Conservation (phyloP, 2,329 filamentous ascomycete genomes). For the Periconia digitata region DNA sequence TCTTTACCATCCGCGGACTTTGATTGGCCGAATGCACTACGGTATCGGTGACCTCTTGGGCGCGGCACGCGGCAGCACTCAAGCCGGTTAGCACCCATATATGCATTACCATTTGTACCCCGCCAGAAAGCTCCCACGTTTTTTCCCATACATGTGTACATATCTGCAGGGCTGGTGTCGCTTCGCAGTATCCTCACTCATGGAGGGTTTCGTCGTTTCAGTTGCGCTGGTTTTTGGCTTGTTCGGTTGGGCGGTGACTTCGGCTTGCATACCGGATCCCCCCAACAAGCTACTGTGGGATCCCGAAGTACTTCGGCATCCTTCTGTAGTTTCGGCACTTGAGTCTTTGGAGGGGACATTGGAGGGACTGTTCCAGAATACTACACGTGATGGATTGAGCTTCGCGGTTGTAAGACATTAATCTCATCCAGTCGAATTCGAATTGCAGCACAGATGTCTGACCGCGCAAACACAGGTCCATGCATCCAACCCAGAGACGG, state of each 20-base stretch:
- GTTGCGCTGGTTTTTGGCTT: not conserved
- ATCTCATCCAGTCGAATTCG: not conserved
- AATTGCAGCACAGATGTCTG: not conserved
- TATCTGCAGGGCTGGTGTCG: not conserved
- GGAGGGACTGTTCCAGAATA: conserved; percentile 18
- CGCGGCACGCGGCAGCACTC: no score
- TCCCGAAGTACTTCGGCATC: conserved; percentile 19
- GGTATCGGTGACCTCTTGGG: not conserved
- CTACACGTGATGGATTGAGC: conserved; percentile 31
- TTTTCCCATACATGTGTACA: not conserved
- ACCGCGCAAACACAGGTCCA: conserved; percentile 21
- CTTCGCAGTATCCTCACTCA: not conserved
- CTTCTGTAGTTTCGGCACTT: conserved; percentile 25
- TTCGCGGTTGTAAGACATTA: conserved; percentile 29
- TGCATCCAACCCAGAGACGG: conserved; percentile 20
- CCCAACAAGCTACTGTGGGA: conserved; percentile 22
- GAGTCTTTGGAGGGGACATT: conserved; percentile 20
- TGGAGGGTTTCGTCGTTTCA: not conserved
- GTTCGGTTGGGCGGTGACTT: not conserved
- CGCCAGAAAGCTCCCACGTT: no score
- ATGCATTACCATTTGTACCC: no score
- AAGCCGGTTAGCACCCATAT: no score
- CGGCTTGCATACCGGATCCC: conserved; percentile 28
- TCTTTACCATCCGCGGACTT: not conserved
- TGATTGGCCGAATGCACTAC: not conserved